Evolutionary conservation across 805 yeast genomes (phyloP).

Genomic region (Candida insectalens): DNA sequence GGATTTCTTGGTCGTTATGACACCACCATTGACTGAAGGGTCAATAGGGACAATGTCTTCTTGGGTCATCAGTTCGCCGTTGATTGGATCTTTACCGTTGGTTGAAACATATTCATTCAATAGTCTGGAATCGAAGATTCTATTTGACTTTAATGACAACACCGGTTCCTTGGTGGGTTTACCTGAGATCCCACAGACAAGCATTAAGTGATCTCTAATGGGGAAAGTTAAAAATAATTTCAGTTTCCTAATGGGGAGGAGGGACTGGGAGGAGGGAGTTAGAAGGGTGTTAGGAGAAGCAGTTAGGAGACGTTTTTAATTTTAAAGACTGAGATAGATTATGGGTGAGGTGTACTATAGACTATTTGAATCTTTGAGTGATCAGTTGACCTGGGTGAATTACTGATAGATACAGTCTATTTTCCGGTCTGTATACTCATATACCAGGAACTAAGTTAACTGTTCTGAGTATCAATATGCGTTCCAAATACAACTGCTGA

Average conservation of each 20-base stretch:
- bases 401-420: too few species aligned
- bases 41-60: conserved; percentile 46
- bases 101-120: conserved; percentile 54
- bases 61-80: conserved; percentile 45
- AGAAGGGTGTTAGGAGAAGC: too few species aligned
- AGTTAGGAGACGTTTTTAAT: too few species aligned
- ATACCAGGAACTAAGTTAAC: too few species aligned
- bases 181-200: conserved; percentile 46
- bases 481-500: too few species aligned
- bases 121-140: conserved; percentile 56
- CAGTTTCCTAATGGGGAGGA: neutral
- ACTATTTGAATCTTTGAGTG: too few species aligned
- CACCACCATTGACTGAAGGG: neutral
- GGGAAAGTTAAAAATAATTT: neutral
- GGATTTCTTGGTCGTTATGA: conserved; percentile 25
- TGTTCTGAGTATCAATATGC: too few species aligned
- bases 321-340: too few species aligned
- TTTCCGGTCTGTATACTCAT: too few species aligned
- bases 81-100: conserved; percentile 68
- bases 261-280: too few species aligned
- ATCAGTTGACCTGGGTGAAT: too few species aligned
- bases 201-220: neutral
- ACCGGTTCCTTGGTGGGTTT: conserved; percentile 63
- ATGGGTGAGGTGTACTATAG: too few species aligned
- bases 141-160: conserved; percentile 60